Evolutionary conservation across 2,329 filamentous ascomycete species (phyloP), one percentile per base, ranked within the genome.

Genomic region (Ophiostoma montium): DNA sequence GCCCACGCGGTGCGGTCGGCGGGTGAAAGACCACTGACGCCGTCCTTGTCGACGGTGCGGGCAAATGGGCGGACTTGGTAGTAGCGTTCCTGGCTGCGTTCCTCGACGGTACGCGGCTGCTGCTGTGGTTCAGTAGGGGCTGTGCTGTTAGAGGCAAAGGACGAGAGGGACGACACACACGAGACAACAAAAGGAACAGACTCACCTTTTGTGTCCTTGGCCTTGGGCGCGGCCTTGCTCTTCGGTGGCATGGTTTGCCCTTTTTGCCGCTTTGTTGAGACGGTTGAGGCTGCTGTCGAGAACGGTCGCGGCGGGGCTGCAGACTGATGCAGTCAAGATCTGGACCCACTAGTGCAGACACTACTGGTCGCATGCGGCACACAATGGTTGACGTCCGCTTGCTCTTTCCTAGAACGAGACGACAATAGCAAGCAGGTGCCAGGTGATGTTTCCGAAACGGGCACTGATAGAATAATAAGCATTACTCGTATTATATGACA

Each of bases 1-100:
- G 67, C 58, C 63, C 70, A 76, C 19, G 66, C 67, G 56, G 70
- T 69, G 51, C 66, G 68, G 50, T 78, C 73, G 48, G 67, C 62
- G 3, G 69, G 62, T 10, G 67, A 68, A 35, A 76, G 65, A 42
- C 62, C 65, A 35, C 66, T 58, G 53, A 72, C 60, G 43, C 70
- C 71, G 49, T 63, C 62, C 53, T 70, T 61, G 52, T 70, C 67
- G 55, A 68, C 62, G 31, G 65, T 61, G 50, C 67, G 62, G 50
- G 70, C 65, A 63, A 69, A 60, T 9, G 74, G 74, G 55, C 74
- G 73, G 48, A 70, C 71, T 51, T 66, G 63, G 63, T 69, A 67
- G 65, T 69, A 72, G 51, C 67, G 68, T 51, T 70, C 63, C 50
- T 64, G 61, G 54, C 68, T 68, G 47, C 67, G 70, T 53, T 75